Percentiles rank a stretch among this genome's conserved stretches.
phyloP scores from a whole-genome alignment of 306 rosid genomes.

The Sicyos edulis region DNA sequence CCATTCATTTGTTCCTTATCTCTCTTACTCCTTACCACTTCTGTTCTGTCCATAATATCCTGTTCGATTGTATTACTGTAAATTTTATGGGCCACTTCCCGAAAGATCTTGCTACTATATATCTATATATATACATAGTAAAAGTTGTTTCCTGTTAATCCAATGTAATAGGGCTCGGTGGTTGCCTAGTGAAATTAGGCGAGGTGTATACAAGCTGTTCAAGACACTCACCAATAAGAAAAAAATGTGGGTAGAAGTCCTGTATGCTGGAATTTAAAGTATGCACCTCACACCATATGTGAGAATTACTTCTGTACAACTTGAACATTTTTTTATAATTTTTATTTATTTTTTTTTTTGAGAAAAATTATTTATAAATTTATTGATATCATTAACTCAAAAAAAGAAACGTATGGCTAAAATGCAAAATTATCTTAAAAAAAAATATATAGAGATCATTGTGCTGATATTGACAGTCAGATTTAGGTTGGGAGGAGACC shows the following conservation, averaged over 20 bases:
- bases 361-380: background rate
- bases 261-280: background rate
- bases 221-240: no score
- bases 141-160: background rate
- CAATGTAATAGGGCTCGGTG: background rate
- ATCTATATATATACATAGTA: background rate
- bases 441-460: background rate
- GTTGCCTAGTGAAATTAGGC: background rate
- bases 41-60: background rate
- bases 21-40: constrained; percentile 11
- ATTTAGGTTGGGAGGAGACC: background rate
- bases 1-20: constrained; percentile 8
- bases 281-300: background rate
- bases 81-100: no score
- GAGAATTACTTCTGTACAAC: background rate
- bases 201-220: no score
- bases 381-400: no score
- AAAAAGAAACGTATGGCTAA: background rate
- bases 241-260: background rate
- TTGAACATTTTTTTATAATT: background rate
- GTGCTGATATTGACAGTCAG: background rate
- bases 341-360: no score
- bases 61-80: no score
- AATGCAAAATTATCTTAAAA: background rate
- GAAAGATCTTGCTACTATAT: background rate